phyloP scores from a whole-genome alignment of 1,284 basidiomycete species.

The Ganoderma sp. region DNA sequence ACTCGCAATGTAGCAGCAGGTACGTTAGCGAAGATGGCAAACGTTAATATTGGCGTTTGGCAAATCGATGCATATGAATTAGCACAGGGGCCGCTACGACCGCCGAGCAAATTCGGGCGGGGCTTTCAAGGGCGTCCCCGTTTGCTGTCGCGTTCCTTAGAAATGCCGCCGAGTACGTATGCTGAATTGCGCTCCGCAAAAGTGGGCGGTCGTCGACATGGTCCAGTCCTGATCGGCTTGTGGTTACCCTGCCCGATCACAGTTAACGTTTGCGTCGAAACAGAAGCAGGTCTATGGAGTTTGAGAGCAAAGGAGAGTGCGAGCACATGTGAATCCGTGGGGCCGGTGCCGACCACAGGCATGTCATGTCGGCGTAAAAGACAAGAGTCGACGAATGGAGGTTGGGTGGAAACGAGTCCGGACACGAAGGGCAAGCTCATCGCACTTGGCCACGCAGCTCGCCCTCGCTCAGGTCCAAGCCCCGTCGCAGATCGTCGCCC shows the following conservation, averaged over 20 bases:
- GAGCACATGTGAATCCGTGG: background rate
- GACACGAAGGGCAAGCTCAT: slow-evolving; percentile 8
- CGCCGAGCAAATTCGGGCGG: background rate
- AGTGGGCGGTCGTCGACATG: background rate
- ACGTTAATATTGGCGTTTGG: no score
- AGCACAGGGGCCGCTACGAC: background rate
- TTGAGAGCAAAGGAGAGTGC: background rate
- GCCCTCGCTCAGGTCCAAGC: background rate
- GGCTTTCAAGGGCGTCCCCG: background rate
- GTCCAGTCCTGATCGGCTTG: background rate
- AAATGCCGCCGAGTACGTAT: slow-evolving; percentile 1
- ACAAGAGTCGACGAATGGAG: background rate
- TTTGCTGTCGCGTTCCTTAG: background rate
- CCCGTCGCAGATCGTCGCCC: background rate
- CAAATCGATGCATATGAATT: background rate
- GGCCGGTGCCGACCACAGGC: background rate
- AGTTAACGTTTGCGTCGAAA: slow-evolving; percentile 2
- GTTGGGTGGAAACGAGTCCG: slow-evolving; percentile 7
- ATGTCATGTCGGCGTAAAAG: background rate
- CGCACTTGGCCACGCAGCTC: slow-evolving; percentile 12
- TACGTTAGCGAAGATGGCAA: background rate
- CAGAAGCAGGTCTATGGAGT: background rate
- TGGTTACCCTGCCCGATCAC: background rate
- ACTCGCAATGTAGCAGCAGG: background rate
- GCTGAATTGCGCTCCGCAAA: background rate